Base-by-base conservation (phyloP, 78 protist genomes). In the Chrysochromulina tobinii region DNA sequence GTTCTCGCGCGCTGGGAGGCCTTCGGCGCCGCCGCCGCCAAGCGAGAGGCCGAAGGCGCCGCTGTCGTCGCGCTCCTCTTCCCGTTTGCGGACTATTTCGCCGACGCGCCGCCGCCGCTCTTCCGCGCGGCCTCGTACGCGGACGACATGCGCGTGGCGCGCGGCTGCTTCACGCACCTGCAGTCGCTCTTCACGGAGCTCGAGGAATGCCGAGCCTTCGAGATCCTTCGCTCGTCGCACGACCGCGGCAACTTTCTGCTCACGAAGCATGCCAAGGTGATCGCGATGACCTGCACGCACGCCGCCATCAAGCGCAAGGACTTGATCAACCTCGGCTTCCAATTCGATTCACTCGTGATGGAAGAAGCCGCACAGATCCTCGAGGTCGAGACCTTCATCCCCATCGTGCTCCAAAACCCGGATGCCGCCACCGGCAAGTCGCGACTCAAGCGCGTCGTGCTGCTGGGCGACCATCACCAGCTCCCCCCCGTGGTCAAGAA, bases 201-300 rank as follows among this genome's bases (percentile, higher is more conserved):
- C 66, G 92, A 85, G n/a, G 94, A 94, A 27, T 94, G 93, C 90
- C 92, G 94, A 3, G 96, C 98, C 50, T 98, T 98, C 57, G 99
- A 98, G 92, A 88, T 98, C 67, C 92, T 98, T 57, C 96, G 98
- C 67, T 83, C 93, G n/a, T 54, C 79, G 72, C 7, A 14, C 58
- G 99, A 98, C 92, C 94, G 99, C 23, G 92, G 75, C 89, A 93
- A 95, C 93, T 97, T 96, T 87, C 93, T 98, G 27, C 90, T 98
- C 21, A 92, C 94, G n/a, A 96, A 93, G 69, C 97, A 97, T 83
- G 96, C 98, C 23, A 85, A 92, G 57, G 94, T 98, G 59, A 92
- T 98, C 51, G 99, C 99, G 53, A 98, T 98, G 99, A 98, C 99
- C 17, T 98, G 99, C 87, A 98, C 99, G 48, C 98, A 98, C 93